Base-by-base conservation (phyloP, 495 filamentous ascomycete species). In the Neurospora sp. region DNA sequence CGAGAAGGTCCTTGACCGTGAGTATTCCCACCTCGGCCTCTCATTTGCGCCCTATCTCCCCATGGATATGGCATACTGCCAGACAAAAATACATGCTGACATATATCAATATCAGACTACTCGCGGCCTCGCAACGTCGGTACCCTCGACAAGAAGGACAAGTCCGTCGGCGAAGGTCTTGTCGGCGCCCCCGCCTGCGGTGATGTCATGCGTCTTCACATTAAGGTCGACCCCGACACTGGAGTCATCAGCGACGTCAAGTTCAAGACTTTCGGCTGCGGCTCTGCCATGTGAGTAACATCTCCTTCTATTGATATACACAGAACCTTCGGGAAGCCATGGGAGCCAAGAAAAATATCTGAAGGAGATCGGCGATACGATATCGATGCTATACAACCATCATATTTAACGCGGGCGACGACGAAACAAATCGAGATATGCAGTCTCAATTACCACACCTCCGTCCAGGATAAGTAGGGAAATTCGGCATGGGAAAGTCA, bases 131-230 rank as follows among this genome's bases (percentile, higher is more conserved):
- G 95, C 66, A 98, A 98, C 82, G 96, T 98, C 74, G 96, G 96
- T 40, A 94, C 93, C 69, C 90, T 99, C 87, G 84, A 90, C 78
- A 97, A 97, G 85, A 89, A 88, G 71, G 93, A 95, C 78, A 81
- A 83, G 66, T 92, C 96, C 73, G 94, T 99, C n/a, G 96, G 96
- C 74, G 98, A 96, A 7, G 96, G 96, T 6, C 91, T 99, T 62
- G 96, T 99, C 69, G 96, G 96, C 71, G 96, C 96, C n/a, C 94
- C 94, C 69, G 92, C 92, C 5, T 89, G 92, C 81, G 95, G 96
- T 83, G 95, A 98, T 83, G 95, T 98, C 76, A 99, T 99, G 93
- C 97, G 97, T 82, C 90, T 99, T 54, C 94, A 99, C 85, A 99
- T 99, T 83, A 91, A 93, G 72, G 96, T 99, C 77, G 93, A 98